A percentile compares a stretch with the other conserved stretches of the same genome.
phyloP scores from a whole-genome alignment of 169 alveolate genomes.

The Plasmodium coatneyi region DNA sequence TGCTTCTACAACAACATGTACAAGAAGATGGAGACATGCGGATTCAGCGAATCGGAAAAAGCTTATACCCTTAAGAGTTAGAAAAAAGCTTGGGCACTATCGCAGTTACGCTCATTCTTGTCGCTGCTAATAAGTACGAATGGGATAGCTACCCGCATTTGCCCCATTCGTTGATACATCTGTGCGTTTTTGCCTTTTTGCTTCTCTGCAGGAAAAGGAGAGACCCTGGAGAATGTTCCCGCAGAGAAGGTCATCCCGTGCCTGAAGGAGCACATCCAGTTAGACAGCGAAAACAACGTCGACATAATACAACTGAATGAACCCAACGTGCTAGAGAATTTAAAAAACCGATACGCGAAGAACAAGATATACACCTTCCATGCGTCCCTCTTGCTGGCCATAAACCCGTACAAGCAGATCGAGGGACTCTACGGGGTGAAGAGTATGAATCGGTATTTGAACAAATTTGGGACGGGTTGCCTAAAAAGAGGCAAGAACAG shows the following conservation, averaged over 20 bases:
- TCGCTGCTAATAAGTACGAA: not conserved
- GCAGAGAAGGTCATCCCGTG: slow-evolving; percentile 29
- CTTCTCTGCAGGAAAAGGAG: slow-evolving; percentile 37
- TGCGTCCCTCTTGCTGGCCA: slow-evolving; percentile 86
- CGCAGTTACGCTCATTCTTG: not conserved
- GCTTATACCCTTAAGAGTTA: slow-evolving; percentile 40
- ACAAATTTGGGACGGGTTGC: slow-evolving; percentile 33
- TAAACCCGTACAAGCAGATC: slow-evolving; percentile 87
- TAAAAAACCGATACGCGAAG: slow-evolving; percentile 75
- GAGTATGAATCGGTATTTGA: slow-evolving; percentile 77
- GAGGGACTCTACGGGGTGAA: slow-evolving; percentile 80
- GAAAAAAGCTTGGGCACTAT: not conserved
- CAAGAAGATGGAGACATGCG: slow-evolving; percentile 54
- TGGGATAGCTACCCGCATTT: not conserved
- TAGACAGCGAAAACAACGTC: slow-evolving; percentile 47
- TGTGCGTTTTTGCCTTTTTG: not conserved
- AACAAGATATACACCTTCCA: slow-evolving; percentile 84
- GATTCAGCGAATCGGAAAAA: slow-evolving; percentile 14
- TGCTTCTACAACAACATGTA: slow-evolving; percentile 41
- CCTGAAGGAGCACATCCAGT: slow-evolving; percentile 18
- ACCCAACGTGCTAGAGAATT: slow-evolving; percentile 36
- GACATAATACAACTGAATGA: slow-evolving; percentile 52
- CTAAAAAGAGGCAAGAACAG: not conserved
- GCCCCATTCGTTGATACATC: not conserved
- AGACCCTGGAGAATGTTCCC: slow-evolving; percentile 27